Base-by-base conservation (phyloP, 495 filamentous ascomycete species). In the Geoglossum glabrum region DNA sequence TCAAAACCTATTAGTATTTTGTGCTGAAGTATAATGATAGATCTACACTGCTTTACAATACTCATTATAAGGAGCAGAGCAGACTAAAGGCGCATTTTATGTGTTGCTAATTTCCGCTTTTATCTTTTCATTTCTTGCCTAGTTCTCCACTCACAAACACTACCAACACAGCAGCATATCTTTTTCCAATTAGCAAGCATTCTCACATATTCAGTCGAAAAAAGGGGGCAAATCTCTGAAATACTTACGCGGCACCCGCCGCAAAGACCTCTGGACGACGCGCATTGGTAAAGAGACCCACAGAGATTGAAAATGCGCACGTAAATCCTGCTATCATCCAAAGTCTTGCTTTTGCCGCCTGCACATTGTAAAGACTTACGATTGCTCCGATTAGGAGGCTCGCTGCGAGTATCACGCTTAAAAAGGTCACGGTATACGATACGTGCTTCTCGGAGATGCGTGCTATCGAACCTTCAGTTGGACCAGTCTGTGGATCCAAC, bases 191-290 rank as follows among this genome's bases (percentile, higher is more conserved):
- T 55, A 55, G 15, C 38, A 50, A 55, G 19, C 19, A 15, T 34
- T 11, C 11, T 34, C 5, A 34, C 31, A 34, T n/a, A n/a, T n/a
- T n/a, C n/a, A n/a, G n/a, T 4, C 31, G 11, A 34, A 34, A 34
- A 34, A 34, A 34, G 31, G 31, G 11, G 11, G 5, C 33, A 26
- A 31, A 33, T 28, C 9, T 15, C 11, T 15, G 6, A 28, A 25
- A 23, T 8, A 61, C 62, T 40, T 56, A 64, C 61, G 61, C 61
- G 19, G 63, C 61, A 7, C 58, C 62, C 1, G 63, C 63, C 5
- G 61, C 61, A 54, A 60, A 64, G 7, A 61, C 59, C 40, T 64
- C 63, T 11, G 58, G 60, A 21, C 36, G 56, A 26, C 61, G 46
- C 33, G 63, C 58, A 51, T 61, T 62, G 36, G 63, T 62, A 8